Percentiles rank a stretch among this genome's conserved stretches.
phyloP scores from a whole-genome alignment of 768 basidiomycete species.

The Rhodotorula taiwanensis region DNA sequence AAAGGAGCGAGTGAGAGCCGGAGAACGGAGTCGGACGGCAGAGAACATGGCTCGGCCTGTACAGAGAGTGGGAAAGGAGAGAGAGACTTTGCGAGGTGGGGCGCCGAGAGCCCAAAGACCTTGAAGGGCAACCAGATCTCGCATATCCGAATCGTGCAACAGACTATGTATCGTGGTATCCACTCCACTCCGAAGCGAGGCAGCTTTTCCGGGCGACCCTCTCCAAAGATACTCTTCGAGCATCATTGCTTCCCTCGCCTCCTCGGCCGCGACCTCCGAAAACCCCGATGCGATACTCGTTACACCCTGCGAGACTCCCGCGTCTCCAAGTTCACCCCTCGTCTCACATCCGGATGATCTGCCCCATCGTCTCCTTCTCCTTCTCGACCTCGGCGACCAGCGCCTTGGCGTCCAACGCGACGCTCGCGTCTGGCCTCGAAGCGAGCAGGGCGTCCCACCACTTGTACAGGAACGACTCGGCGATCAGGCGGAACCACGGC shows the following conservation, averaged over 20 bases:
- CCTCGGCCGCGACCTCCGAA: too few relatives aligned
- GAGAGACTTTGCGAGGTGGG: not conserved
- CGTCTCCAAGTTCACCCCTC: not conserved
- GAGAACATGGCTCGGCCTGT: not conserved
- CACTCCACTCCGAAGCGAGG: too few relatives aligned
- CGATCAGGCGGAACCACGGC: slow-evolving; percentile 98
- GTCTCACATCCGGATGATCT: slow-evolving; percentile 29
- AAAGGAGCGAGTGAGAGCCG: not conserved
- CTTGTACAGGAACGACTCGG: slow-evolving; percentile 88
- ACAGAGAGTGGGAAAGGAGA: too few relatives aligned
- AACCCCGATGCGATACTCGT: too few relatives aligned
- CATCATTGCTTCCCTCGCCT: too few relatives aligned
- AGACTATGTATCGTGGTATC: too few relatives aligned
- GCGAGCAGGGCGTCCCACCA: slow-evolving; percentile 92
- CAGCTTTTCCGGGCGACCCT: too few relatives aligned
- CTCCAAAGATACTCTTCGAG: too few relatives aligned
- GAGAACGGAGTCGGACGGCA: not conserved
- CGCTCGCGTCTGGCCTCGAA: not conserved
- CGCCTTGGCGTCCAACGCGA: slow-evolving; percentile 15
- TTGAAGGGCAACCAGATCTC: too few relatives aligned
- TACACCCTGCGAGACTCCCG: too few relatives aligned
- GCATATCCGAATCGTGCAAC: too few relatives aligned
- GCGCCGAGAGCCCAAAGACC: too few relatives aligned
- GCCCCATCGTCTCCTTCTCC: slow-evolving; percentile 17
- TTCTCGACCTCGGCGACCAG: slow-evolving; percentile 13